phyloP scores from a whole-genome alignment of 768 basidiomycete species.

The Crepidotus variabilis region DNA sequence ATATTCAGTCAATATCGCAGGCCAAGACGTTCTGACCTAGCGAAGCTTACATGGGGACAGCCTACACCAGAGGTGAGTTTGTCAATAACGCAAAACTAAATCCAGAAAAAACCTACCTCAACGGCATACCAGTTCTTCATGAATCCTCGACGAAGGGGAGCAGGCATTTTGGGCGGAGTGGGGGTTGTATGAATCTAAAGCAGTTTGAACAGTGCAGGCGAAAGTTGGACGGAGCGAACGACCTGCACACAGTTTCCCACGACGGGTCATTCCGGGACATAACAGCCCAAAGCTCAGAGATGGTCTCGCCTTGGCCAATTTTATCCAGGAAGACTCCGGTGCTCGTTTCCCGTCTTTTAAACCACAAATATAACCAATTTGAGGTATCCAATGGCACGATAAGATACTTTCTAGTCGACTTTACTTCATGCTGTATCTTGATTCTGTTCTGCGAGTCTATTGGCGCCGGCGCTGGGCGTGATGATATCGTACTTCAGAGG shows the following conservation, averaged over 20 bases:
- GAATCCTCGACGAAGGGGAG: slow-evolving; percentile 33
- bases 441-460: no score
- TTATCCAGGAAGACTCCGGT: no score
- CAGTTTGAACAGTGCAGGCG: neutral
- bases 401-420: no score
- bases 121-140: slow-evolving; percentile 73
- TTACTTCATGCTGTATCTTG: no score
- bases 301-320: no score
- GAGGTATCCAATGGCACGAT: no score
- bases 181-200: neutral
- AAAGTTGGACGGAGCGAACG: neutral
- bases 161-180: slow-evolving; percentile 17
- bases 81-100: slow-evolving; percentile 5
- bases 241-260: neutral
- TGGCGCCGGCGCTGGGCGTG: no score
- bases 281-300: no score
- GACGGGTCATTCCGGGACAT: neutral
- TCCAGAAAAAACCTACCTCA: slow-evolving; percentile 43
- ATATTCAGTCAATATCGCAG: slow-evolving; percentile 2
- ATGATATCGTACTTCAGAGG: no score
- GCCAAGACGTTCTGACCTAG: neutral
- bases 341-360: no score
- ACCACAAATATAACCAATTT: no score
- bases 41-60: slow-evolving; percentile 45
- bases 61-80: slow-evolving; percentile 24